A percentile compares a stretch with the other conserved stretches of the same genome.
Conservation (phyloP, 2,329 filamentous ascomycete species). For the Fusarium azukiicola region DNA sequence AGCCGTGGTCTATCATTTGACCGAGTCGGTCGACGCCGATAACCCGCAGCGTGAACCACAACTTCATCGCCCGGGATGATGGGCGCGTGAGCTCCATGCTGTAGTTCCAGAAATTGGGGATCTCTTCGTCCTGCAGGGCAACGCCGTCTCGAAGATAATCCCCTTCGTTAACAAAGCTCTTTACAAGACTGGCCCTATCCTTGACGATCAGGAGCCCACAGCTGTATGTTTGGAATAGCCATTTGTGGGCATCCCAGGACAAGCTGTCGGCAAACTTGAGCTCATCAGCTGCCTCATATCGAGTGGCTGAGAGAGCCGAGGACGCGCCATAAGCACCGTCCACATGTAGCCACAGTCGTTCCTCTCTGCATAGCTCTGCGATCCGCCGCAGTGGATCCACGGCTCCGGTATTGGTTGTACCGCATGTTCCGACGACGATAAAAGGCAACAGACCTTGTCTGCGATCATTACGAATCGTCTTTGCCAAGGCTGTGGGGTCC, state of each 20-base stretch:
- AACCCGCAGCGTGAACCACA: slow-evolving; percentile 52
- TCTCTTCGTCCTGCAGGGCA: neutral
- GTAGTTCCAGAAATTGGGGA: no score
- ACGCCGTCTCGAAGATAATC: no score
- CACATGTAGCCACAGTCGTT: slow-evolving; percentile 50
- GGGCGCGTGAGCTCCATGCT: slow-evolving; percentile 49
- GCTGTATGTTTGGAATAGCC: no score
- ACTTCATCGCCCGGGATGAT: slow-evolving; percentile 49
- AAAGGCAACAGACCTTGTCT: slow-evolving; percentile 22
- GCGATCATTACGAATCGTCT: neutral
- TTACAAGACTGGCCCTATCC: slow-evolving; percentile 41
- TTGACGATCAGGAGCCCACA: neutral
- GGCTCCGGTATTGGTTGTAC: slow-evolving; percentile 42
- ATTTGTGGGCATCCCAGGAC: no score
- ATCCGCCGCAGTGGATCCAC: slow-evolving; percentile 23
- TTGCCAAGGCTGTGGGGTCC: neutral
- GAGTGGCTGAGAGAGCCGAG: slow-evolving; percentile 39
- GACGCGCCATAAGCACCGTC: slow-evolving; percentile 54
- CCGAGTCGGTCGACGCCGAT: slow-evolving; percentile 49
- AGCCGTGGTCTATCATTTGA: slow-evolving; percentile 52
- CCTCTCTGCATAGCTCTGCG: slow-evolving; percentile 27
- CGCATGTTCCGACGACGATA: slow-evolving; percentile 41
- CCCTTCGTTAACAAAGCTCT: slow-evolving; percentile 42
- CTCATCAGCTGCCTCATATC: slow-evolving; percentile 27
- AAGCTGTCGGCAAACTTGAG: slow-evolving; percentile 49